Base-by-base conservation (phyloP, 495 filamentous ascomycete species). In the Cetradonia linearis region DNA sequence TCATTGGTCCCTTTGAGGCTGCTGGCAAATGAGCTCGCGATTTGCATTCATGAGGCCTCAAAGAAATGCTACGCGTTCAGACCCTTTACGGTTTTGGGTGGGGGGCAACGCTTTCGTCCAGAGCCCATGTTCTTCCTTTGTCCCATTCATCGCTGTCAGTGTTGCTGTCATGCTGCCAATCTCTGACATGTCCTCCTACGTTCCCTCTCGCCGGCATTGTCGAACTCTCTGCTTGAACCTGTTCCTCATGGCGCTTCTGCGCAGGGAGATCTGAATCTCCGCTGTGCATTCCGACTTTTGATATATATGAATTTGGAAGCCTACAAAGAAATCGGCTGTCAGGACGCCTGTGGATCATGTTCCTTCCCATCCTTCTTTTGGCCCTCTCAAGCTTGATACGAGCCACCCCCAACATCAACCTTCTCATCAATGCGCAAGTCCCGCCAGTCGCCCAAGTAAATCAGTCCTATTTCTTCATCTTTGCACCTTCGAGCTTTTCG, bases 351-450 rank as follows among this genome's bases (percentile, higher is more conserved):
- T 30, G 28, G 36, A 61, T 31, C 73, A 73, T 73, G 69, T 72
- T 56, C 48, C 56, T 72, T 42, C 61, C 68, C 28, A 34, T 73
- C 49, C 60, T 70, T 30, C 38, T 72, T 36, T 59, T 77, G 65
- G 62, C 65, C 36, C 58, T 78, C 20, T 16, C 62, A 11, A 47
- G 38, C 63, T 62, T 65, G 42, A 73, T 74, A 20, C 63, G 67
- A 54, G 81, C 81, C 48, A 69, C 67, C 52, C 76, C 78, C 56
- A 62, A 68, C 58, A 73, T 84, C 54, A 79, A 80, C 38, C 85
- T 89, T 55, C 86, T 86, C 0, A 77, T 91, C 63, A 89, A 90
- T 69, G 78, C 86, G 6, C 87, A 93, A 67, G 77, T 90, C 13
- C 87, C 87, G 40, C 85, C 85, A 5, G 83, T 89, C 55, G 88